phyloP scores from a whole-genome alignment of 2,329 filamentous ascomycete genomes.

The Talaromyces sp. region DNA sequence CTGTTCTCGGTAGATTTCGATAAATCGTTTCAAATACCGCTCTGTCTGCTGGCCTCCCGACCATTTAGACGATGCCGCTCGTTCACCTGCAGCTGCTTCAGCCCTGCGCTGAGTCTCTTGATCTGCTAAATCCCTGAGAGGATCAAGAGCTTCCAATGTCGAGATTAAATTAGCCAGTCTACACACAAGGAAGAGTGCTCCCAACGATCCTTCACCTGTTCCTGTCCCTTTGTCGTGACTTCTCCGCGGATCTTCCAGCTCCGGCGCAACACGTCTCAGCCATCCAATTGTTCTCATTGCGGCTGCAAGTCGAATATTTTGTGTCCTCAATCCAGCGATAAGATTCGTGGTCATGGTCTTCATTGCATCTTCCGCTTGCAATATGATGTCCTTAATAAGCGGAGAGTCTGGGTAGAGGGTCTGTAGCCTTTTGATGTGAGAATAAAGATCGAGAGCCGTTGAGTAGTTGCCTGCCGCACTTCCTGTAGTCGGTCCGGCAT shows the following conservation, averaged over 20 bases:
- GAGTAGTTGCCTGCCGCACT: slow-evolving; percentile 67
- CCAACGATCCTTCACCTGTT: slow-evolving; percentile 65
- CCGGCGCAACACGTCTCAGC: slow-evolving; percentile 80
- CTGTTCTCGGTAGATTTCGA: slow-evolving; percentile 96
- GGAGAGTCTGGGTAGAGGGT: slow-evolving; percentile 75
- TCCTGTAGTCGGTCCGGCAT: slow-evolving; percentile 39
- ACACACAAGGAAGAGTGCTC: slow-evolving; percentile 82
- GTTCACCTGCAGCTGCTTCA: slow-evolving; percentile 26
- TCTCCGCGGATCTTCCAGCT: slow-evolving; percentile 55
- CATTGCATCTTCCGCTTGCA: slow-evolving; percentile 81
- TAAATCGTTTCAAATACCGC: slow-evolving; percentile 87
- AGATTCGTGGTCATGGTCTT: slow-evolving; percentile 83
- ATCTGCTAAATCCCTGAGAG: slow-evolving; percentile 82
- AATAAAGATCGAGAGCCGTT: slow-evolving; percentile 82
- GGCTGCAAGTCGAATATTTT: slow-evolving; percentile 78
- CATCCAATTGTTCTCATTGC: slow-evolving; percentile 89
- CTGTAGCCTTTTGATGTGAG: slow-evolving; percentile 85
- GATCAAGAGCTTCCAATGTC: slow-evolving; percentile 78
- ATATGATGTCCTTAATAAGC: slow-evolving; percentile 67
- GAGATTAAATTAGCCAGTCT: slow-evolving; percentile 73
- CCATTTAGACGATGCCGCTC: slow-evolving; percentile 28
- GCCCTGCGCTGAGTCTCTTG: slow-evolving; percentile 62
- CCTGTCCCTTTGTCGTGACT: slow-evolving; percentile 24
- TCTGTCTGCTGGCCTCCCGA: slow-evolving; percentile 81
- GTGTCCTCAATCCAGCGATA: slow-evolving; percentile 69